A percentile compares a stretch with the other conserved stretches of the same genome.
Conservation (phyloP, 495 filamentous ascomycete species). For the Entonaema liquescens region DNA sequence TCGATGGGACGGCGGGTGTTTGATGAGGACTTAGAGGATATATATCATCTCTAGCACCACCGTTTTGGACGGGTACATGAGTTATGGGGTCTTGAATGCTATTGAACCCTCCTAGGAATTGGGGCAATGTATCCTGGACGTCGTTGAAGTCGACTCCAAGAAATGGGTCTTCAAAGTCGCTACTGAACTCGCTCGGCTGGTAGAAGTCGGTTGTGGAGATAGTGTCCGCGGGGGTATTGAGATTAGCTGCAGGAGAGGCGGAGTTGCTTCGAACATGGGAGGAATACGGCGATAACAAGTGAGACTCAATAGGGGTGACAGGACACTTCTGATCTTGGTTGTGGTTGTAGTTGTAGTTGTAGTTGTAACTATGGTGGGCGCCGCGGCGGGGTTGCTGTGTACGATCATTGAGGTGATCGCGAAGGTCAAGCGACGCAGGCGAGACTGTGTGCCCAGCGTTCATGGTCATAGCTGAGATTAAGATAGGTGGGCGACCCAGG, state of each 20-base stretch:
- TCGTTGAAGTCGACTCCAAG: constrained; percentile 51
- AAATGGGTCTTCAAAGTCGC: constrained; percentile 53
- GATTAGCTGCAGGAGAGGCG: constrained; percentile 51
- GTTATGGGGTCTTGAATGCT: constrained; percentile 24
- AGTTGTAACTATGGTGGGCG: constrained; percentile 26
- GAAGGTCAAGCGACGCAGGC: constrained; percentile 45
- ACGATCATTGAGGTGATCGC: constrained; percentile 38
- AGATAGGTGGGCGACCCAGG: constrained; percentile 24
- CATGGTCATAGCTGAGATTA: constrained; percentile 42
- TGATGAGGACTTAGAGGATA: constrained; percentile 47
- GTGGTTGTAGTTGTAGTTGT: constrained; percentile 31
- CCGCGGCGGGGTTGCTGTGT: constrained; percentile 38
- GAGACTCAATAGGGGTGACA: constrained; percentile 40
- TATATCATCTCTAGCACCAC: constrained; percentile 21
- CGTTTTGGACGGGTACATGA: constrained; percentile 47
- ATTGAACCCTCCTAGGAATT: constrained; percentile 46
- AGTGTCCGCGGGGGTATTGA: constrained; percentile 56
- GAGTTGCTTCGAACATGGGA: constrained; percentile 50
- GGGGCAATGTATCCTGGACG: constrained; percentile 44
- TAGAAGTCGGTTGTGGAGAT: constrained; percentile 52
- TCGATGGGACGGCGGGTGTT: constrained; percentile 43
- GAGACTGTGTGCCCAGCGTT: constrained; percentile 47
- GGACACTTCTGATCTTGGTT: constrained; percentile 37
- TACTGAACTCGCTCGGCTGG: constrained; percentile 53
- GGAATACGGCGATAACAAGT: constrained; percentile 53